A percentile compares a stretch with the other conserved stretches of the same genome.
Conservation (phyloP, 257 asterid genomes). For the Schizonepeta tenuifolia region DNA sequence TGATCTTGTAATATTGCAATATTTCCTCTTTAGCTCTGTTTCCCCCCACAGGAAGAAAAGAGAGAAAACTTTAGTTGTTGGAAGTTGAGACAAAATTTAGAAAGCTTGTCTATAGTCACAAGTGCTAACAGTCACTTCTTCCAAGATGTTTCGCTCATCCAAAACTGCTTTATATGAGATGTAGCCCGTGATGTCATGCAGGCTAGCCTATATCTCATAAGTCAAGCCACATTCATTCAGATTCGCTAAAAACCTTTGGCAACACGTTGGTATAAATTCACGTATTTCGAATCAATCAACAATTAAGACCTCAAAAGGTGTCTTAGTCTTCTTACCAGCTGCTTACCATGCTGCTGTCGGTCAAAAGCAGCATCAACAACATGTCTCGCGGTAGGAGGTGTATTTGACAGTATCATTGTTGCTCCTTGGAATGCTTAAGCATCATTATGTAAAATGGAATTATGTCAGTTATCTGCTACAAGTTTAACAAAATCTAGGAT, state of each 20-base stretch:
- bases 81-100: conserved; percentile 17
- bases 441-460: conserved; percentile 32
- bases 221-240: background rate
- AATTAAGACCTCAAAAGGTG: conserved; percentile 20
- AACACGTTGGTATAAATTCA: conserved; percentile 7
- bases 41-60: conserved; percentile 15
- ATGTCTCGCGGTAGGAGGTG: conserved; percentile 71
- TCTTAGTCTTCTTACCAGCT: conserved; percentile 61
- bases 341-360: conserved; percentile 78
- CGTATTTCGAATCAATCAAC: conserved; percentile 17
- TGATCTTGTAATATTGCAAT: conserved; percentile 4
- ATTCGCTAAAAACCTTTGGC: background rate
- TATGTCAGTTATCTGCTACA: conserved; percentile 26
- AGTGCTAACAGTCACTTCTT: conserved; percentile 5
- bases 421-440: conserved; percentile 84
- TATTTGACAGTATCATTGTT: conserved; percentile 57
- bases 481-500: conserved; percentile 25
- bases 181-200: background rate
- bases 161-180: conserved; percentile 4
- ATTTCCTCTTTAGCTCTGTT: background rate
- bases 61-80: background rate
- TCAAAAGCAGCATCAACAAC: conserved; percentile 87
- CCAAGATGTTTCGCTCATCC: conserved; percentile 12
- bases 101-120: conserved; percentile 10
- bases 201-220: conserved; percentile 1